Evolutionary conservation across 306 rosid species (phyloP).

Genomic region (Lathyrus aphaca): DNA sequence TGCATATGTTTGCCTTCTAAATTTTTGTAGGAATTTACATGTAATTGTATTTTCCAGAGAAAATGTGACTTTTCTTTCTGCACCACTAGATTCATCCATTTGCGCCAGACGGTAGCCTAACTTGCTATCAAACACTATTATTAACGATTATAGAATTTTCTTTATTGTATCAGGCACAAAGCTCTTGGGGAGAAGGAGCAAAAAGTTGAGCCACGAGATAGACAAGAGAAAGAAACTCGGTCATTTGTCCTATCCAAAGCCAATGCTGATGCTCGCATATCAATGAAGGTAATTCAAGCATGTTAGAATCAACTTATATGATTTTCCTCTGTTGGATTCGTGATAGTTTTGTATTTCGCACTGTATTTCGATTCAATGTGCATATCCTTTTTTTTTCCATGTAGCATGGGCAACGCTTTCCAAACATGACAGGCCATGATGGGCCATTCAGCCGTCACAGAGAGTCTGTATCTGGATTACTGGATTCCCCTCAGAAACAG

Average conservation of each 20-base stretch:
- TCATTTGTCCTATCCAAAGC: conserved; percentile 41
- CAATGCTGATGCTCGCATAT: conserved; percentile 40
- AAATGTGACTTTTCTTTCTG: too few species aligned
- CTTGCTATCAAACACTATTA: background rate
- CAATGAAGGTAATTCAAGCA: conserved; percentile 56
- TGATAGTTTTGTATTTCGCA: background rate
- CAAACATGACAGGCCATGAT: conserved; percentile 49
- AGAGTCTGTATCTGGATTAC: conserved; percentile 62
- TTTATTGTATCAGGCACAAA: conserved; percentile 57
- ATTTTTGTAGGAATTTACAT: too few species aligned
- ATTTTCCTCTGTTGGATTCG: conserved; percentile 15
- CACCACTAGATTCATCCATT: too few species aligned
- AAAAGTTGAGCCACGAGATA: conserved; percentile 51
- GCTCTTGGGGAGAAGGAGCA: conserved; percentile 50
- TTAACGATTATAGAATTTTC: conserved; percentile 19
- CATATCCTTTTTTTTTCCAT: conserved; percentile 9
- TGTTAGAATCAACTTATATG: conserved; percentile 19
- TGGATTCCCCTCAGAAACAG: conserved; percentile 55
- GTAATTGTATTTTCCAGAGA: too few species aligned
- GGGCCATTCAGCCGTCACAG: conserved; percentile 56
- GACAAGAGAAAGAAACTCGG: conserved; percentile 50
- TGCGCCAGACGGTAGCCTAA: too few species aligned
- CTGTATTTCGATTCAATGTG: conserved; percentile 6
- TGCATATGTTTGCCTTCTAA: background rate
- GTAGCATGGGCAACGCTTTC: conserved; percentile 61